phyloP scores from a whole-genome alignment of 176 grass and related monocot genomes.

The Carex scoparia region DNA sequence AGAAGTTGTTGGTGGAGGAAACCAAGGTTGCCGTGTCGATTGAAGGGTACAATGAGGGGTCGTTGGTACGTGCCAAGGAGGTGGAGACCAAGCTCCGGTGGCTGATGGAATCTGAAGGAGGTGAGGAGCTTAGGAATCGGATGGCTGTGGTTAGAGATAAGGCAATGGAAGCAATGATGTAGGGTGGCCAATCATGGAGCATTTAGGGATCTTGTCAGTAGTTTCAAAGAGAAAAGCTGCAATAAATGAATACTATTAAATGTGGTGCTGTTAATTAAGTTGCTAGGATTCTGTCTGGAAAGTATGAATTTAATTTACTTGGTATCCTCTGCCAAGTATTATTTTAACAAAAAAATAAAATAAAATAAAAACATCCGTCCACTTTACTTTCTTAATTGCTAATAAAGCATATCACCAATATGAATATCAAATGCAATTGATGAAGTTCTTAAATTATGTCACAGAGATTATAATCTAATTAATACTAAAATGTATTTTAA shows the following conservation, averaged over 20 bases:
- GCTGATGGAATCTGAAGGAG: constrained; percentile 29
- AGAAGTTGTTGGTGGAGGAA: constrained; percentile 16
- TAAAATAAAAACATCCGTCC: too few species aligned
- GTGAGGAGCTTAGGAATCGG: constrained; percentile 8
- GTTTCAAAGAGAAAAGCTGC: neutral
- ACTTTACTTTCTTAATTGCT: too few species aligned
- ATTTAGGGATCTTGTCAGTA: neutral
- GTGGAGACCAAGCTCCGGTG: constrained; percentile 27
- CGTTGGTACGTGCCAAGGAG: constrained; percentile 9
- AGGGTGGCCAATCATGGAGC: constrained; percentile 15
- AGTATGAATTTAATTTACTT: neutral
- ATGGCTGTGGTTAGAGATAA: constrained; percentile 8
- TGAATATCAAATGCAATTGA: too few species aligned
- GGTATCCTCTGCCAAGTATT: too few species aligned
- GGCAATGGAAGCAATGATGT: neutral
- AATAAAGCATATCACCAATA: too few species aligned
- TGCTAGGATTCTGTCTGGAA: neutral
- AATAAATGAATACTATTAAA: neutral
- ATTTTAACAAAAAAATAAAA: too few species aligned
- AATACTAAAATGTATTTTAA: too few species aligned
- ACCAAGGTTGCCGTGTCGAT: constrained; percentile 10
- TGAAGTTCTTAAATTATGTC: too few species aligned
- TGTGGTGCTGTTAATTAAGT: neutral
- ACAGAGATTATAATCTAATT: too few species aligned
- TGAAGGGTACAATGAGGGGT: neutral